phyloP scores from a whole-genome alignment of 1,284 basidiomycete genomes.

The Schizophyllum commune region DNA sequence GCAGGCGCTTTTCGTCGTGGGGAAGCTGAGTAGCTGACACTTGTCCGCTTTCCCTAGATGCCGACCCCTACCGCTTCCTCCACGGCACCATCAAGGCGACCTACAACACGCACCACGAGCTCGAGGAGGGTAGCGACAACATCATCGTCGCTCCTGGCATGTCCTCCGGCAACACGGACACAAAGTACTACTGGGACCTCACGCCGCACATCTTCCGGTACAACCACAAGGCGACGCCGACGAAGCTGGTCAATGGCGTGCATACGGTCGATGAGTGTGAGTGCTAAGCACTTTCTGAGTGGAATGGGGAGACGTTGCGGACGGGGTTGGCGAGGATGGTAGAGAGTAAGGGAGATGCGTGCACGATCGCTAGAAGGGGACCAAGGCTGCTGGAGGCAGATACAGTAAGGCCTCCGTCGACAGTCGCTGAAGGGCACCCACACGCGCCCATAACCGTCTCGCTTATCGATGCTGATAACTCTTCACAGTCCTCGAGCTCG shows the following conservation, averaged over 20 bases:
- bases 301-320: too few species aligned
- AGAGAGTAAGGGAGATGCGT: too few species aligned
- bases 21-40: neutral
- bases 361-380: too few species aligned
- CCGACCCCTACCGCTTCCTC: conserved; percentile 38
- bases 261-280: conserved; percentile 41
- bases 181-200: conserved; percentile 37
- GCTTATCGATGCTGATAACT: neutral
- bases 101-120: conserved; percentile 14
- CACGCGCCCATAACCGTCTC: too few species aligned
- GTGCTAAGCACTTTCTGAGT: neutral
- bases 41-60: conserved; percentile 7
- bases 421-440: too few species aligned
- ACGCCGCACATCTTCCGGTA: conserved; percentile 42
- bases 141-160: conserved; percentile 41
- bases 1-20: neutral
- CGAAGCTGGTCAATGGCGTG: conserved; percentile 25
- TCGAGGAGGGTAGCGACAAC: conserved; percentile 16
- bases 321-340: too few species aligned
- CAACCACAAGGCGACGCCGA: conserved; percentile 26
- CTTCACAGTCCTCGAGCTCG: neutral
- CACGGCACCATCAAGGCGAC: conserved; percentile 42
- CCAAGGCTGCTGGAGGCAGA: too few species aligned
- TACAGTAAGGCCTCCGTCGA: too few species aligned
- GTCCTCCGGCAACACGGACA: conserved; percentile 35